Conservation (phyloP, 2,329 filamentous ascomycete genomes). For the Epichloe scottii region DNA sequence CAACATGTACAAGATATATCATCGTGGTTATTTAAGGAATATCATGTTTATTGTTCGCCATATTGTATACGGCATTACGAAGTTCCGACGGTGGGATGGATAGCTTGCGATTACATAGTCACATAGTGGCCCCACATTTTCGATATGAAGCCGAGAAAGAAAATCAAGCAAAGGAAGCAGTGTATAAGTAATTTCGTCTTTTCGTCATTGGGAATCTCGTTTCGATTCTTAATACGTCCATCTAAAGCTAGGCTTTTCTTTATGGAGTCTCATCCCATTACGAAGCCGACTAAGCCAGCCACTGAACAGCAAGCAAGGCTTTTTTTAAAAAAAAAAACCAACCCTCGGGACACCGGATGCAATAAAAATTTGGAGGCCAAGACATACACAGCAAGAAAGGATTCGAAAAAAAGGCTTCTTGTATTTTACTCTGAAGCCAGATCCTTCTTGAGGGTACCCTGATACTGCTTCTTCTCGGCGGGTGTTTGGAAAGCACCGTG, state of each 20-base stretch:
- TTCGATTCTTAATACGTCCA: conserved; percentile 17
- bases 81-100: too few species aligned
- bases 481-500: conserved; percentile 99
- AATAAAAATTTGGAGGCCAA: conserved; percentile 26
- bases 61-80: too few species aligned
- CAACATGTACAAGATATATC: too few species aligned
- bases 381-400: conserved; percentile 14
- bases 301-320: conserved; percentile 19
- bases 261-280: conserved; percentile 22
- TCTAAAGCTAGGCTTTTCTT: conserved; percentile 21
- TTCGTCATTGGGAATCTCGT: conserved; percentile 7
- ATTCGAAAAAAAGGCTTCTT: conserved; percentile 22
- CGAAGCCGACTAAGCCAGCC: conserved; percentile 20
- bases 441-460: conserved; percentile 99
- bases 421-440: conserved; percentile 34
- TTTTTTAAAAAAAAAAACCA: conserved; percentile 2
- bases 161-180: neutral
- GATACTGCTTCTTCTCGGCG: conserved; percentile 93
- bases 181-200: neutral
- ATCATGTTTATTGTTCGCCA: too few species aligned
- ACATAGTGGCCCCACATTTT: too few species aligned
- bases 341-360: conserved; percentile 41
- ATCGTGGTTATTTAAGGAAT: too few species aligned
- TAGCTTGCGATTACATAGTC: too few species aligned
- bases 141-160: too few species aligned